Base-by-base conservation (phyloP, 2,329 filamentous ascomycete species). In the Xylaria hypoxylon region DNA sequence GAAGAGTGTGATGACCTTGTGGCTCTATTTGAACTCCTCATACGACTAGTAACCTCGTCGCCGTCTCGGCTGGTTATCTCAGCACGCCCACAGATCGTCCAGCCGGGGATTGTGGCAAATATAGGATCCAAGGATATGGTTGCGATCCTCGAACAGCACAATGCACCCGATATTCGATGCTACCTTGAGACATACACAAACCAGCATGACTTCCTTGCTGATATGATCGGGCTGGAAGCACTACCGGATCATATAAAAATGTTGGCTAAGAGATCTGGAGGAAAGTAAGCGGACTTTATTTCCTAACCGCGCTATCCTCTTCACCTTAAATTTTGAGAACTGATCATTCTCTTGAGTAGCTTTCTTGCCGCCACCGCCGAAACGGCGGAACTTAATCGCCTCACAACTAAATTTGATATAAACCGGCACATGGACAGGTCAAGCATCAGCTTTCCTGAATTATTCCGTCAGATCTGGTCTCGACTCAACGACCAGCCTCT, bases 401-500 rank as follows among this genome's bases (percentile, higher is more conserved):
- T 62, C 26, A 55, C 47, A 45, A 50, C 22, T 11, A 50, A 50
- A 5, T 24, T 15, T 11, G 24, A 42, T 28, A 19, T 62, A 47
- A 45, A 62, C 5, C n/a, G 35, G 22, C 22, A 62, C 15, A 35
- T 62, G 35, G 15, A 55, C 4, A 26, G 24, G 24, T 22, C 47
- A 50, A 50, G 22, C 3, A 50, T 50, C 47, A 22, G 47, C 26
- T 50, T 62, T 44, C 4, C 35, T 4, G 48, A 62, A 31, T 5
- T 55, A 45, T 62, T 53, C 48, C 35, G 50, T 62, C 33, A 55
- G n/a, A 62, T 62, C 59, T 62, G 59, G 59, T 53, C 35, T 55
- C 48, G 40, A 47, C 50, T 62, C 40, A 42, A 62, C 48, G 47
- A 62, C n/a, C 59, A 62, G 40, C 40, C 59, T 33, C 33, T 19